Evolutionary conservation across 2,329 filamentous ascomycete species (phyloP).

Genomic region (Fusarium chuoi): DNA sequence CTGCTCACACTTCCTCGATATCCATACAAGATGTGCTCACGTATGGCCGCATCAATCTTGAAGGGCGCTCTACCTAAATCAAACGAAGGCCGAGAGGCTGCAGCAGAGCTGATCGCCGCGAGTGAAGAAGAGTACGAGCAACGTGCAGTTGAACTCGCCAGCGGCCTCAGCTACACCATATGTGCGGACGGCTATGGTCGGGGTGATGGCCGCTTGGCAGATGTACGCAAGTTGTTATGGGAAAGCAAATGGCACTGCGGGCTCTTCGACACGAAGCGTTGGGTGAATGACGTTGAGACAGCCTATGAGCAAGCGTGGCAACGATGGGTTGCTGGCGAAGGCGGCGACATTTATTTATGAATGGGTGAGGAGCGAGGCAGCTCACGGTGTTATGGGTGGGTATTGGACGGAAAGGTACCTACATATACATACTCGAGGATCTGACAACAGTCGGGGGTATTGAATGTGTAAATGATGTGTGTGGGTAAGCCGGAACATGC

Average conservation of each 20-base stretch:
- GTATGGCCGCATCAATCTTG: slow-evolving; percentile 96
- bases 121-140: slow-evolving; percentile 88
- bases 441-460: neutral
- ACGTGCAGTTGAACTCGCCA: slow-evolving; percentile 75
- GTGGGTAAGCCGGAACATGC: slow-evolving; percentile 13
- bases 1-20: slow-evolving; percentile 91
- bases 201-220: slow-evolving; percentile 75
- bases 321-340: slow-evolving; percentile 84
- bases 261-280: slow-evolving; percentile 89
- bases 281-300: slow-evolving; percentile 88
- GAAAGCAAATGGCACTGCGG: slow-evolving; percentile 85
- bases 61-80: slow-evolving; percentile 85
- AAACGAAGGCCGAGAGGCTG: slow-evolving; percentile 72
- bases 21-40: slow-evolving; percentile 98
- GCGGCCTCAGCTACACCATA: slow-evolving; percentile 68
- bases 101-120: slow-evolving; percentile 78
- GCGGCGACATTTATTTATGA: slow-evolving; percentile 90
- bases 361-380: neutral
- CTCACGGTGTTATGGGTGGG: neutral
- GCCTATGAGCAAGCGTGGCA: slow-evolving; percentile 91
- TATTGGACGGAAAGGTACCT: neutral
- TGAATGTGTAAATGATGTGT: slow-evolving; percentile 12
- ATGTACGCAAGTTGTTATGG: slow-evolving; percentile 85
- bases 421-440: neutral
- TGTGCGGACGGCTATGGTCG: slow-evolving; percentile 58